Evolutionary conservation across 2,329 filamentous ascomycete species (phyloP).

Genomic region (Aspergillus vadensis): DNA sequence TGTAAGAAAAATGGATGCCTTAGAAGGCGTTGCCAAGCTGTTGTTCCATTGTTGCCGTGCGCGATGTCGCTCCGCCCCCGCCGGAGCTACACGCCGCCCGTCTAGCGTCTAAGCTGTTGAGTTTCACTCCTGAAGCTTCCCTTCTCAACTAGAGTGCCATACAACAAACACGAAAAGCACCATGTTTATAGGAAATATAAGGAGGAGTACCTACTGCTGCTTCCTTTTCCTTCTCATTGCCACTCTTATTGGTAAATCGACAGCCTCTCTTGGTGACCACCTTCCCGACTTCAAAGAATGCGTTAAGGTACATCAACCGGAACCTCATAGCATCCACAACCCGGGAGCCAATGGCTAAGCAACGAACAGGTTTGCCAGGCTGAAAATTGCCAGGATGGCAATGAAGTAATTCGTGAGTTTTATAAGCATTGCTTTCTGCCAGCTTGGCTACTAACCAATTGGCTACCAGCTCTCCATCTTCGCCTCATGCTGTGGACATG

Average conservation of each 20-base stretch:
- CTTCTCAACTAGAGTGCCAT: conserved; percentile 12
- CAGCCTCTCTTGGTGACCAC: conserved; percentile 79
- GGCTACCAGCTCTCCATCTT: conserved; percentile 70
- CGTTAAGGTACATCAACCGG: conserved; percentile 64
- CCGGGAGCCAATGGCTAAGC: conserved; percentile 19
- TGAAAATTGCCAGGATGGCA: conserved; percentile 74
- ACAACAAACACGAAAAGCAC: conserved; percentile 22
- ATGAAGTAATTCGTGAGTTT: conserved; percentile 70
- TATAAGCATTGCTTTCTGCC: conserved; percentile 10
- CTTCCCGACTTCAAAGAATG: conserved; percentile 87
- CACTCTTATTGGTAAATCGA: conserved; percentile 41
- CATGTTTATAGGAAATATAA: conserved; percentile 29
- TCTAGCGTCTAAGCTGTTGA: background rate
- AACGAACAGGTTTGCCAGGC: conserved; percentile 69
- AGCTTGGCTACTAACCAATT: conserved; percentile 14
- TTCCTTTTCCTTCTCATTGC: conserved; percentile 38
- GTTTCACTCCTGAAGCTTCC: conserved; percentile 18
- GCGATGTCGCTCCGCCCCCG: conserved; percentile 19
- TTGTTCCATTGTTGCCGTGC: conserved; percentile 5
- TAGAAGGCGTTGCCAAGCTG: background rate
- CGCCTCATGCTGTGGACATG: conserved; percentile 91
- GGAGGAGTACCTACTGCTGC: conserved; percentile 25
- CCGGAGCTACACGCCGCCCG: conserved; percentile 7
- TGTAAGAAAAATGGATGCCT: too few species aligned
- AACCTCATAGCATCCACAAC: background rate